phyloP scores from a whole-genome alignment of 192 early-diverging fungal genomes.

The Backusella australiensis region DNA sequence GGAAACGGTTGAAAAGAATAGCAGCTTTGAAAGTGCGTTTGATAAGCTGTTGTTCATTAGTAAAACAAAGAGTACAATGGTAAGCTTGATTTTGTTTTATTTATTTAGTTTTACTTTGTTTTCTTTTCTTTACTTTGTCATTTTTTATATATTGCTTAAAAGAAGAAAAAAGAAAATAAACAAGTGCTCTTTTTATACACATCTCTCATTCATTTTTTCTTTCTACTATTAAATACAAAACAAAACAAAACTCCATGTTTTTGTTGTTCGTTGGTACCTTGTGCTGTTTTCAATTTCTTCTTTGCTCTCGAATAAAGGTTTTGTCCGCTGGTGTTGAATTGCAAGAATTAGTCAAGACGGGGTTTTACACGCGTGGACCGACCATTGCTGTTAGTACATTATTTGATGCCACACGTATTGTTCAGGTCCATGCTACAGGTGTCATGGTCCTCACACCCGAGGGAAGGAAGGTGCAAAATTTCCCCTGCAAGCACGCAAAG shows the following conservation, averaged over 20 bases:
- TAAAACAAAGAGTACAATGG: slow-evolving; percentile 59
- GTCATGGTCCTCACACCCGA: slow-evolving; percentile 70
- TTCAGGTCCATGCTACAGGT: slow-evolving; percentile 82
- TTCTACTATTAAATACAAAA: not conserved
- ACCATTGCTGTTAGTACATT: slow-evolving; percentile 79
- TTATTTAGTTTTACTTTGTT: not conserved
- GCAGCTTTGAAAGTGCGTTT: slow-evolving; percentile 29
- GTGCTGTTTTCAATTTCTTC: not conserved
- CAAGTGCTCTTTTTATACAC: slow-evolving; percentile 16
- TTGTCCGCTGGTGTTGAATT: slow-evolving; percentile 82
- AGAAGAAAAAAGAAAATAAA: not conserved
- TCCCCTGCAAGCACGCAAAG: slow-evolving; percentile 47
- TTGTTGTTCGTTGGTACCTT: not conserved
- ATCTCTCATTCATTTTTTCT: not conserved
- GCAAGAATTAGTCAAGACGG: slow-evolving; percentile 68
- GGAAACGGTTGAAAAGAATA: not conserved
- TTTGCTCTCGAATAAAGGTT: slow-evolving; percentile 45
- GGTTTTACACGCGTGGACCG: slow-evolving; percentile 72
- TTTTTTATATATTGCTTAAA: not conserved
- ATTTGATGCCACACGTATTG: slow-evolving; percentile 65
- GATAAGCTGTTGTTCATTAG: slow-evolving; percentile 66
- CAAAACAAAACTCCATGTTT: not conserved
- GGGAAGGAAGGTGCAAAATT: slow-evolving; percentile 49
- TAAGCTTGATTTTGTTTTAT: slow-evolving; percentile 30
- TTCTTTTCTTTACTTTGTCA: not conserved